Conservation (phyloP, 257 asterid species). For the Thymus quinquecostatus region DNA sequence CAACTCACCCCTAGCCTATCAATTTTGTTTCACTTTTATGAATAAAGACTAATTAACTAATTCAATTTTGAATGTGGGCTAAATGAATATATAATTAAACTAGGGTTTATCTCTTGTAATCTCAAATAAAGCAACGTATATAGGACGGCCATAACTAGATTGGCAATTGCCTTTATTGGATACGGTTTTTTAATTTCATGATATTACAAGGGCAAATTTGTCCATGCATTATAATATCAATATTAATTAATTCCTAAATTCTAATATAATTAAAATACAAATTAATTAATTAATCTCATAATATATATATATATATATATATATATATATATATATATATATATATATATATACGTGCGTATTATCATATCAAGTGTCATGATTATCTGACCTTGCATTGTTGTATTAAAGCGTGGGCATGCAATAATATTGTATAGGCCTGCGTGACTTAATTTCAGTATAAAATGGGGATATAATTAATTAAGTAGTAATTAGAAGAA, state of each 20-base stretch:
- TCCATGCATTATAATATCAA: no score
- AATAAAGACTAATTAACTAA: no score
- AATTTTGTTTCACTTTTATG: background rate
- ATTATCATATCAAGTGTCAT: background rate
- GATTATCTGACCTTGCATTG: background rate
- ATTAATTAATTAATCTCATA: no score
- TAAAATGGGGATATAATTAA: background rate
- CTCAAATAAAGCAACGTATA: background rate
- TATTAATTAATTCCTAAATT: no score
- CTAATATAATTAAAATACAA: no score
- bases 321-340: no score
- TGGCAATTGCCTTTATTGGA: slow-evolving; percentile 21
- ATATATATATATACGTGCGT: no score
- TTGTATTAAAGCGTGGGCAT: background rate
- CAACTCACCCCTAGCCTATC: background rate
- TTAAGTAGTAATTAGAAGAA: slow-evolving; percentile 1
- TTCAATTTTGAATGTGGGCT: background rate
- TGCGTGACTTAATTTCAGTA: background rate
- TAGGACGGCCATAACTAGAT: slow-evolving; percentile 4
- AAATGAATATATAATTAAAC: background rate
- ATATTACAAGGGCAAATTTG: background rate
- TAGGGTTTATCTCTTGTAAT: background rate
- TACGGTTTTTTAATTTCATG: background rate
- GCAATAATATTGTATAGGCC: background rate
- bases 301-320: no score